These are phyloP conservation scores for Backusella sp. DNA, from an alignment of 192 early-diverging fungal genomes.

Conservation along the genomic window DNA sequence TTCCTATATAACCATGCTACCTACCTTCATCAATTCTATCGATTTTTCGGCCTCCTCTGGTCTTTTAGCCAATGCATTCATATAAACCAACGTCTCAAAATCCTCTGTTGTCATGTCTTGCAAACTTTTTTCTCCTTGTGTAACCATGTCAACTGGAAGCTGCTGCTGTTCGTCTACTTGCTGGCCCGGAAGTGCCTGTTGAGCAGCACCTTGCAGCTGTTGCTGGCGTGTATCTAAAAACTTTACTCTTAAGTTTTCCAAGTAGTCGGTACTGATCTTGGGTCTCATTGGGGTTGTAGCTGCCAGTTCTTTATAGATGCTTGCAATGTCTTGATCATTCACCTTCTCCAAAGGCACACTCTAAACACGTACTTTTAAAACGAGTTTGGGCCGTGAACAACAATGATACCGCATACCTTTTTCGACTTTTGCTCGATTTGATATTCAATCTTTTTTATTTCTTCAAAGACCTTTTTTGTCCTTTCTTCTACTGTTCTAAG, in stretches of 20 bases:
- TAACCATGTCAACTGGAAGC: neutral
- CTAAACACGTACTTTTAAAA: neutral
- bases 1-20: neutral
- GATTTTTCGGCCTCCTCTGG: slow-evolving; percentile 63
- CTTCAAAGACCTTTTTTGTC: slow-evolving; percentile 18
- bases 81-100: slow-evolving; percentile 58
- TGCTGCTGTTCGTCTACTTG: neutral
- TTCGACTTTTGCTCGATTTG: slow-evolving; percentile 8
- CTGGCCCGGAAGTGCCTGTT: neutral
- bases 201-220: neutral
- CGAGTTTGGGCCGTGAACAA: neutral
- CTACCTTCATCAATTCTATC: slow-evolving; percentile 53
- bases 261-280: slow-evolving; percentile 31
- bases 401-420: neutral
- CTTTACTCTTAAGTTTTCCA: slow-evolving; percentile 34
- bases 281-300: slow-evolving; percentile 14
- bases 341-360: neutral
- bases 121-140: neutral
- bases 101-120: slow-evolving; percentile 12
- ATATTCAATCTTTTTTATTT: slow-evolving; percentile 27
- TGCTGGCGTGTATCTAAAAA: slow-evolving; percentile 35
- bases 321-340: slow-evolving; percentile 6
- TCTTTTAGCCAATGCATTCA: slow-evolving; percentile 62
- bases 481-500: slow-evolving; percentile 7
- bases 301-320: slow-evolving; percentile 20